Conservation (phyloP, 2,329 filamentous ascomycete genomes). For the Cercospora brassicicola region DNA sequence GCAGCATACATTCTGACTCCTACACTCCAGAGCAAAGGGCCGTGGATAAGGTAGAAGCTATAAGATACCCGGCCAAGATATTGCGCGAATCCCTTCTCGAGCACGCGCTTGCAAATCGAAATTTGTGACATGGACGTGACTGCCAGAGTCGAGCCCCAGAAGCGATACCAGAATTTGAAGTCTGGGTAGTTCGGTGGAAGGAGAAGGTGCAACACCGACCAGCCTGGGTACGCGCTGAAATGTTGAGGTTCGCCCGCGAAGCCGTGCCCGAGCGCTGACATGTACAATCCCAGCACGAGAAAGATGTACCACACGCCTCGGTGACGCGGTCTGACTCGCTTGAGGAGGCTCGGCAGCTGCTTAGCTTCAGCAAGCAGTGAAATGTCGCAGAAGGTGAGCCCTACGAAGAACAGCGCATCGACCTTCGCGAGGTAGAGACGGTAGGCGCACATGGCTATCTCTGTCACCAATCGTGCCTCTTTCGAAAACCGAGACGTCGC, state of each 20-base stretch:
- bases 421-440: slow-evolving; percentile 64
- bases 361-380: slow-evolving; percentile 49
- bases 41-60: slow-evolving; percentile 63
- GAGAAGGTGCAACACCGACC: slow-evolving; percentile 56
- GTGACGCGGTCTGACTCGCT: not conserved
- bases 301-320: slow-evolving; percentile 53
- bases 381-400: slow-evolving; percentile 63
- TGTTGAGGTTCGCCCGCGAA: slow-evolving; percentile 56
- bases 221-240: slow-evolving; percentile 13
- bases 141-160: slow-evolving; percentile 54
- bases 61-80: slow-evolving; percentile 64
- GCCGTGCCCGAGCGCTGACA: slow-evolving; percentile 35
- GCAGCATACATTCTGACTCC: slow-evolving; percentile 65
- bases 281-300: slow-evolving; percentile 55
- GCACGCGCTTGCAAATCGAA: slow-evolving; percentile 57
- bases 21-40: slow-evolving; percentile 58
- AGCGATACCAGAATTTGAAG: slow-evolving; percentile 32
- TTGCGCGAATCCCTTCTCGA: slow-evolving; percentile 59
- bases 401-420: slow-evolving; percentile 62
- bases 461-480: slow-evolving; percentile 38
- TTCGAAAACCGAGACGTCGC: slow-evolving; percentile 57
- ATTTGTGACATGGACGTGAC: slow-evolving; percentile 59
- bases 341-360: slow-evolving; percentile 1
- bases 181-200: slow-evolving; percentile 34
- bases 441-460: slow-evolving; percentile 56